phyloP scores from a whole-genome alignment of 1,284 basidiomycete genomes.

The Irpex sp. region DNA sequence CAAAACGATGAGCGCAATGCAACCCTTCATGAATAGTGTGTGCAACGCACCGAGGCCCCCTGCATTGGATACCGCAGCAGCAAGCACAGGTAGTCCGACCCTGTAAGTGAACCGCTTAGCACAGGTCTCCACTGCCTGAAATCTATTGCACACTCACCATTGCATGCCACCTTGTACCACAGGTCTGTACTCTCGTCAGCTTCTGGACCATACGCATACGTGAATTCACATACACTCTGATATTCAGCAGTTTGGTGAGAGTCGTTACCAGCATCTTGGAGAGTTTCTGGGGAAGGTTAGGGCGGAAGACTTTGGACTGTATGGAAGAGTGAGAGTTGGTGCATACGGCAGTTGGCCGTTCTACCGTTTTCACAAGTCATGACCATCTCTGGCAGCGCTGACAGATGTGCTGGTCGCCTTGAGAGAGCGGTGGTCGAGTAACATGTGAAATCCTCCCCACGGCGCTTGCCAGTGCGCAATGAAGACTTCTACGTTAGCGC shows the following conservation, averaged over 20 bases:
- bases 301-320: too few species aligned
- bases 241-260: slow-evolving; percentile 48
- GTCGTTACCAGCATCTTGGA: slow-evolving; percentile 36
- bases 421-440: too few species aligned
- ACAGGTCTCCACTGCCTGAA: background rate
- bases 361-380: too few species aligned
- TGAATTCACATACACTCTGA: slow-evolving; percentile 42
- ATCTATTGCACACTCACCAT: slow-evolving; percentile 45
- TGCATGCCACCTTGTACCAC: slow-evolving; percentile 84
- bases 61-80: slow-evolving; percentile 79
- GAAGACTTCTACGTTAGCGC: too few species aligned
- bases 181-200: slow-evolving; percentile 39
- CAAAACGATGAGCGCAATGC: background rate
- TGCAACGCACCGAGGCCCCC: slow-evolving; percentile 67
- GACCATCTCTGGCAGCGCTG: too few species aligned
- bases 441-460: too few species aligned
- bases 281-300: background rate
- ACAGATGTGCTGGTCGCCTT: too few species aligned
- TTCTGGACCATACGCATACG: background rate
- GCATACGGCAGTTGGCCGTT: too few species aligned
- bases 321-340: background rate
- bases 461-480: too few species aligned
- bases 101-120: slow-evolving; percentile 28
- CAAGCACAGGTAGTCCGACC: slow-evolving; percentile 74
- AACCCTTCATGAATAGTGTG: background rate